Base-by-base conservation (phyloP, 371 early-diverging fungal species). In the Neoconidiobolus thromboides region DNA sequence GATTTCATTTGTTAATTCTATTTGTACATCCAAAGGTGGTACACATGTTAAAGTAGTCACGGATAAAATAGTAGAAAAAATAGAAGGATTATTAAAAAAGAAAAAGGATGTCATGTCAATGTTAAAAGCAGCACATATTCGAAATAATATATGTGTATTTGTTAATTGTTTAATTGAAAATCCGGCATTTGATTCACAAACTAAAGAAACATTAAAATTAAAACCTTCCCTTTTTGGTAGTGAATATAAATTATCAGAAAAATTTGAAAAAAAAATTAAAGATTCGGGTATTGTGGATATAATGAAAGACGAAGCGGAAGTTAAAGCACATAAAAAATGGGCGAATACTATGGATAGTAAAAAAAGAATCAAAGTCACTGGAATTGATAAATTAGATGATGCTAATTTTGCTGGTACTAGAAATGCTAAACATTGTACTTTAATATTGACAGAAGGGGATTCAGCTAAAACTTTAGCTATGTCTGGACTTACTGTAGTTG, bases 401-500 rank as follows among this genome's bases (percentile, higher is more conserved):
- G 99, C 99, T 47, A 98, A 96, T 63, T 73, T 79, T 60, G 99
- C 99, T 6, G 99, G 99, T 38, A 81, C 89, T 0, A 68, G 72
- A 40, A 68, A 83, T 15, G 85, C 87, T 41, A 65, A 76, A 43
- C 63, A 93, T 3, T 99, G 99, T 71, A 98, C 98, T 0, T 72
- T 99, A 59, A 98, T 99, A 61, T 73, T 99, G 49, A 99, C 99
- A 0, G 99, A 99, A 76, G 99, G 99, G 73, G 99, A 99, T 65
- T 98, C 98, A 10, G 99, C 99, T 67, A 99, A 99, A 70, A 71
- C 96, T 0, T 72, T 99, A 38, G 99, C 95, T 1, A 81, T 99
- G 47, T 71, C 86, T 43, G 99, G 99, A 26, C 71, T 99, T 15
- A 77, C 85, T 9, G 89, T 96, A 1, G 87, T 99, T 15, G 99